These are phyloP conservation scores for Solanum chilense DNA, from an alignment of 257 asterid species.

Conservation along the genomic window DNA sequence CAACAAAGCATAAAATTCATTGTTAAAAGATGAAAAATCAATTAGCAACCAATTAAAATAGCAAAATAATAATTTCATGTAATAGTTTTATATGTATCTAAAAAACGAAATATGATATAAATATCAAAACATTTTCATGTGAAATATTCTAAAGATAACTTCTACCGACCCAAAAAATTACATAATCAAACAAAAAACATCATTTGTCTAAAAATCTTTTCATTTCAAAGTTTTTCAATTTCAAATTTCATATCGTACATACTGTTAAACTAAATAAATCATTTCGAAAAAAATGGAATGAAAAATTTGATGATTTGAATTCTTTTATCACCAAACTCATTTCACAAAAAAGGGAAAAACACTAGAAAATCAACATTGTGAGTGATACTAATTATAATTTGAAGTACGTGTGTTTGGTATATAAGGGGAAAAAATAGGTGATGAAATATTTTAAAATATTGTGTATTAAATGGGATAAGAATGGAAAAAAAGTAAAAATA, in stretches of 20 bases:
- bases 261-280: not conserved
- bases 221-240: slow-evolving; percentile 62
- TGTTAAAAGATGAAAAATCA: not conserved
- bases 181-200: not conserved
- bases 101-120: not conserved
- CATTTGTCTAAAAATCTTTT: slow-evolving; percentile 7
- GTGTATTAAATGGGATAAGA: not conserved
- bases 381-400: not conserved
- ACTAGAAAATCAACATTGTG: not conserved
- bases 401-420: not conserved
- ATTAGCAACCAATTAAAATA: not conserved
- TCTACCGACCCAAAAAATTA: not conserved
- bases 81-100: not conserved
- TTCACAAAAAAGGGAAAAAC: not conserved
- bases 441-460: not conserved
- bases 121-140: not conserved
- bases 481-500: not conserved
- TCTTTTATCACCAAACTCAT: not conserved
- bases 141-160: not conserved
- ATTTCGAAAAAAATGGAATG: not conserved
- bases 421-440: not conserved
- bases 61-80: not conserved
- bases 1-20: not conserved
- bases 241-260: slow-evolving; percentile 61
- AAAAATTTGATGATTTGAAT: no score